Evolutionary conservation across 164 flowering plant species (phyloP).

Genomic region (Vitis labrusca): DNA sequence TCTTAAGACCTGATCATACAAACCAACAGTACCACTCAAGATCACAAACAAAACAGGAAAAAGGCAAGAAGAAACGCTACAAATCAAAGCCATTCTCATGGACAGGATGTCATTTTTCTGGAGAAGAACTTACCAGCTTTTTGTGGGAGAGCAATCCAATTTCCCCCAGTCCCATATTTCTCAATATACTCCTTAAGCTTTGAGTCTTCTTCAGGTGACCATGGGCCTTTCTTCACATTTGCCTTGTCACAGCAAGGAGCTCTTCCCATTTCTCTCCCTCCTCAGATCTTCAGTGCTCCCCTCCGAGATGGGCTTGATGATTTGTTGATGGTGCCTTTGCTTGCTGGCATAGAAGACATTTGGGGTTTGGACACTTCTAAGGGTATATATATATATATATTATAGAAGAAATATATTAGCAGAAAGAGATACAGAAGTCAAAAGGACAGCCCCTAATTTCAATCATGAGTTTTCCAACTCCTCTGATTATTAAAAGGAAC

Average conservation of each 20-base stretch:
- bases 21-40: neutral
- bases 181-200: slow-evolving; percentile 66
- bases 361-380: neutral
- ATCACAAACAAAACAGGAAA: neutral
- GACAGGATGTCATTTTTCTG: neutral
- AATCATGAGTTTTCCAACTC: slow-evolving; percentile 16
- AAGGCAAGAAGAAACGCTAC: neutral
- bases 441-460: slow-evolving; percentile 17
- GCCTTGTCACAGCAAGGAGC: slow-evolving; percentile 90
- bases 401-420: slow-evolving; percentile 12
- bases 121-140: slow-evolving; percentile 53
- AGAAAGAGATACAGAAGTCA: slow-evolving; percentile 23
- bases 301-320: neutral
- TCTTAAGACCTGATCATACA: slow-evolving; percentile 38
- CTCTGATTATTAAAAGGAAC: slow-evolving; percentile 13
- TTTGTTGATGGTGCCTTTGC: neutral
- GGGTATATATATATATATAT: too few relatives aligned
- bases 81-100: neutral
- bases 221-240: slow-evolving; percentile 81
- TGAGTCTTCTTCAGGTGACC: slow-evolving; percentile 84
- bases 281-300: neutral
- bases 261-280: slow-evolving; percentile 62
- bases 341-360: neutral
- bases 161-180: slow-evolving; percentile 66
- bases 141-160: slow-evolving; percentile 77